A percentile compares a stretch with the other conserved stretches of the same genome.
These are phyloP conservation scores for Fagus sylvatica DNA, from an alignment of 306 rosid genomes.

Conservation along the genomic window DNA sequence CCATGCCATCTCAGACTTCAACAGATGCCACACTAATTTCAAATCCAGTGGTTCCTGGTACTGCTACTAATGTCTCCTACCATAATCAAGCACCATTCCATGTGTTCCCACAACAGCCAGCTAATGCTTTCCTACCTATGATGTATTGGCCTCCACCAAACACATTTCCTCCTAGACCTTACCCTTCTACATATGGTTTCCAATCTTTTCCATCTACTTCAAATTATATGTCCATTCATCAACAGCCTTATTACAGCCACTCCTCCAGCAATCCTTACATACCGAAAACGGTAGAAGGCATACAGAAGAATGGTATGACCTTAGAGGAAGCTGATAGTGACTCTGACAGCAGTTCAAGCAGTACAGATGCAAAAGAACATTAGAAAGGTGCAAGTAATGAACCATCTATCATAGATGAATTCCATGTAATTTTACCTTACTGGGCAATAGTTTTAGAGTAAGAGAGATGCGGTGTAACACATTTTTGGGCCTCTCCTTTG, in stretches of 20 bases:
- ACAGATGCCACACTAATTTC: slow-evolving; percentile 28
- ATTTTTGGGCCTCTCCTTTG: slow-evolving; percentile 19
- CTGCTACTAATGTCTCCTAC: slow-evolving; percentile 33
- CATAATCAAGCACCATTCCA: slow-evolving; percentile 36
- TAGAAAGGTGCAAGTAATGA: slow-evolving; percentile 28
- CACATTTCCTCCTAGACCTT: slow-evolving; percentile 51
- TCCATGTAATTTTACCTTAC: not conserved
- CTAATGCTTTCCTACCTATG: slow-evolving; percentile 60
- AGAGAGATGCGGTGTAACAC: slow-evolving; percentile 21
- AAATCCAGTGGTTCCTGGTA: slow-evolving; percentile 31
- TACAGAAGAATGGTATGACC: slow-evolving; percentile 35
- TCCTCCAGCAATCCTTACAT: slow-evolving; percentile 31
- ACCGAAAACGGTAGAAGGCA: slow-evolving; percentile 39
- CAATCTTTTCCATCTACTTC: slow-evolving; percentile 52
- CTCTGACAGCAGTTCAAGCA: slow-evolving; percentile 51
- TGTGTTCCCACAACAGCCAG: slow-evolving; percentile 48
- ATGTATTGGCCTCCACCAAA: slow-evolving; percentile 83
- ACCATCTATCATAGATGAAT: not conserved
- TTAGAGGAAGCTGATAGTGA: slow-evolving; percentile 44
- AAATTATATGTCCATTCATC: slow-evolving; percentile 50
- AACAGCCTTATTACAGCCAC: slow-evolving; percentile 49
- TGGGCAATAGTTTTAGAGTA: not conserved
- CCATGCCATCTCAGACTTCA: slow-evolving; percentile 44
- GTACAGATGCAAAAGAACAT: slow-evolving; percentile 34
- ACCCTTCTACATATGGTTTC: slow-evolving; percentile 54